Percentiles rank a stretch among this genome's conserved stretches.
phyloP scores from a whole-genome alignment of 2,329 filamentous ascomycete species.

The Aspergillus pseudoterreus region DNA sequence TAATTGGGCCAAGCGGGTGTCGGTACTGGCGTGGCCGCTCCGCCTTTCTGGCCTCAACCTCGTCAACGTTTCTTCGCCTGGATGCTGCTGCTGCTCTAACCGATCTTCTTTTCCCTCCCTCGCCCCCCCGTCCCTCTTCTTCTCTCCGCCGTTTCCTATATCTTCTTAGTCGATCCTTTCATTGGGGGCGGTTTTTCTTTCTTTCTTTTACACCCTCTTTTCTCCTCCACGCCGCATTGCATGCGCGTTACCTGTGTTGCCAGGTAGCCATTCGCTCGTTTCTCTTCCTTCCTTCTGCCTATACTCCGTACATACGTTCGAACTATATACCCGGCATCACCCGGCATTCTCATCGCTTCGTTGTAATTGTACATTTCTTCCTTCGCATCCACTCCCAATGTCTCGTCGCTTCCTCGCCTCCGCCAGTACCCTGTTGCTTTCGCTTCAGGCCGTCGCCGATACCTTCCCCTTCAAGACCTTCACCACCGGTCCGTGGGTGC shows the following conservation, averaged over 20 bases:
- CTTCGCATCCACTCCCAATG: constrained; percentile 6
- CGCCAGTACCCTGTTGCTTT: constrained; percentile 15
- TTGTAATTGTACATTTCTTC: too few relatives aligned
- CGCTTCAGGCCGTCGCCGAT: constrained; percentile 14
- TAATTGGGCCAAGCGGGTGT: too few relatives aligned
- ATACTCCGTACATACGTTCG: background rate
- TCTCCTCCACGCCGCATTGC: too few relatives aligned
- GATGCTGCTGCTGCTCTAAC: background rate
- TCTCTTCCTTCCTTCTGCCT: background rate
- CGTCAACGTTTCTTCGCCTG: background rate
- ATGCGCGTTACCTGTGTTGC: too few relatives aligned
- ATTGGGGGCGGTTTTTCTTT: background rate
- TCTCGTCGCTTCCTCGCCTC: constrained; percentile 8
- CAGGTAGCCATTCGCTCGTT: background rate
- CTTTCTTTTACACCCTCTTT: background rate
- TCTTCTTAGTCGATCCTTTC: background rate
- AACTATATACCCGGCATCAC: too few relatives aligned
- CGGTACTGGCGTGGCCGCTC: too few relatives aligned
- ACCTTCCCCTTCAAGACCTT: constrained; percentile 16
- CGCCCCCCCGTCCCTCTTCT: background rate
- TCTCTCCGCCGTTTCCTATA: background rate
- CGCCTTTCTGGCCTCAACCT: background rate
- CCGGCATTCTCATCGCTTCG: too few relatives aligned
- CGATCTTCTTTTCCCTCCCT: background rate
- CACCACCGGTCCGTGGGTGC: constrained; percentile 15